Evolutionary conservation across 129 eudicot species (phyloP).

Genomic region (Tanacetum coccineum): DNA sequence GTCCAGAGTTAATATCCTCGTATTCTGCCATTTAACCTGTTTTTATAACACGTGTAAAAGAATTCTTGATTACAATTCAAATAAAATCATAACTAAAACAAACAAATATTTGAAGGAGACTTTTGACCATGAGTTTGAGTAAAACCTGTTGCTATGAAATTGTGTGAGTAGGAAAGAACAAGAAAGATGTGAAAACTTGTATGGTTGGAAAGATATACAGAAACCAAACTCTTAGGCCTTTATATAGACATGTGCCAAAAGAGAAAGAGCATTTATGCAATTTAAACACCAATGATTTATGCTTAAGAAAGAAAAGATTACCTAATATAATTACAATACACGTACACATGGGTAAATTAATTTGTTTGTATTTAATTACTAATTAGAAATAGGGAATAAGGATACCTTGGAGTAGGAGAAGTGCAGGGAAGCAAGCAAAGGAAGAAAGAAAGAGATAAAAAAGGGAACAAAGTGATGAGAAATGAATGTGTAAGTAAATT

Average conservation of each 20-base stretch:
- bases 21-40: constrained; percentile 4
- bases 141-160: neutral
- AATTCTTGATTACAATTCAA: neutral
- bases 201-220: neutral
- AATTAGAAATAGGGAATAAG: neutral
- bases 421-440: constrained; percentile 15
- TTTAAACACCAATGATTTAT: neutral
- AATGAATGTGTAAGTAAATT: neutral
- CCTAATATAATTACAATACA: neutral
- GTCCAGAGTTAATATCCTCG: neutral
- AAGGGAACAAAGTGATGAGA: neutral
- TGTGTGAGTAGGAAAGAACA: neutral
- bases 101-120: neutral
- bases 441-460: constrained; percentile 7
- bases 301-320: neutral
- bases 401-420: constrained; percentile 6
- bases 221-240: neutral
- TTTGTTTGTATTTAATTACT: neutral
- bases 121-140: neutral
- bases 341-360: neutral
- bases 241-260: constrained; percentile 1
- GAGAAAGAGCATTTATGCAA: neutral
- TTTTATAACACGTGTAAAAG: neutral
- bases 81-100: neutral
- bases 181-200: neutral